Conservation (phyloP, 257 asterid species). For the Plantago major region DNA sequence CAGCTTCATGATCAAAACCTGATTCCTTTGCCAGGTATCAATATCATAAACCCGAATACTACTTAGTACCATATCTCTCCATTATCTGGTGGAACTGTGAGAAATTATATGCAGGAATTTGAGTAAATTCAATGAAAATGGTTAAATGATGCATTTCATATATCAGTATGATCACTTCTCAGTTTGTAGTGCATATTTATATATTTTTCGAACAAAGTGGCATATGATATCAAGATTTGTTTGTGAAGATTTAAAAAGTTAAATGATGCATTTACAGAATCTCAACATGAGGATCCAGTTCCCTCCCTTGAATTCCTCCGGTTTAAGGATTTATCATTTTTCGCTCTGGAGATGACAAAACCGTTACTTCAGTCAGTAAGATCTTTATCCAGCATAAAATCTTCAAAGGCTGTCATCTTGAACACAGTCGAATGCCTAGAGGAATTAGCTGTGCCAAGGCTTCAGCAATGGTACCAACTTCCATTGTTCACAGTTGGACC, state of each 20-base stretch:
- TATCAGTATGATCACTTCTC: too few relatives aligned
- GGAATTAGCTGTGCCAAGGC: slow-evolving; percentile 7
- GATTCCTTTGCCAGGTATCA: slow-evolving; percentile 25
- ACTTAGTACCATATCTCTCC: too few relatives aligned
- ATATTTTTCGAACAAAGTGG: too few relatives aligned
- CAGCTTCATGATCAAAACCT: slow-evolving; percentile 17
- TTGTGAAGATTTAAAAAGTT: too few relatives aligned
- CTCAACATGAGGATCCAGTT: slow-evolving; percentile 24
- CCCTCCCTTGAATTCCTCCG: slow-evolving; percentile 25
- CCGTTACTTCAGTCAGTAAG: not conserved
- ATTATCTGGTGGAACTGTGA: too few relatives aligned
- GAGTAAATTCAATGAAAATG: too few relatives aligned
- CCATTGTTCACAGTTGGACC: slow-evolving; percentile 37
- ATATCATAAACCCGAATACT: not conserved
- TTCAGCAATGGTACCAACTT: slow-evolving; percentile 21
- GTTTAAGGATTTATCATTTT: slow-evolving; percentile 25
- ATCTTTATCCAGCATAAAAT: not conserved
- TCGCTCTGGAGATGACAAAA: slow-evolving; percentile 7
- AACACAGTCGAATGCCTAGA: slow-evolving; percentile 32
- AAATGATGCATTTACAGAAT: slow-evolving; percentile 18
- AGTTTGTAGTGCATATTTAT: too few relatives aligned
- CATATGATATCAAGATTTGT: too few relatives aligned
- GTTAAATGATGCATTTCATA: too few relatives aligned
- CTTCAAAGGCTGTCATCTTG: slow-evolving; percentile 23
- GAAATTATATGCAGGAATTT: too few relatives aligned